Conservation (phyloP, 1,139 yeast species). For the Sugiyamaella xylanicola region DNA sequence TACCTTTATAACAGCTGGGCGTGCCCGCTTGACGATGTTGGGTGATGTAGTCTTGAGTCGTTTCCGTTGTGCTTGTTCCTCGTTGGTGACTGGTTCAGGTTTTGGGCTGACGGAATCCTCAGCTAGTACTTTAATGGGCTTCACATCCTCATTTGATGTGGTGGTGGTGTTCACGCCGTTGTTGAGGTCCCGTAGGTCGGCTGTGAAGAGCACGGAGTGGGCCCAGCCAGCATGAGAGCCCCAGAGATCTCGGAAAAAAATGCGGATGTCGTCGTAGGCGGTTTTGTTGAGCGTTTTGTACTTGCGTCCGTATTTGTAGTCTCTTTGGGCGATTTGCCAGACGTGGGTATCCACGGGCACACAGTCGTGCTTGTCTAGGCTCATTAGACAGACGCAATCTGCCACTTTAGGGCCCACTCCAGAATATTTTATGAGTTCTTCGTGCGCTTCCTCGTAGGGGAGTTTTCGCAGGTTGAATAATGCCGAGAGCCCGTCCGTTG, state of each 20-base stretch:
- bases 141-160: not conserved
- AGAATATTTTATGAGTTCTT: slow-evolving; percentile 62
- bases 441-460: slow-evolving; percentile 62
- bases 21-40: not conserved
- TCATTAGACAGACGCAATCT: slow-evolving; percentile 92
- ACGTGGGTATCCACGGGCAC: slow-evolving; percentile 98
- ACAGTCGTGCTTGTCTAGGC: slow-evolving; percentile 80
- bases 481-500: slow-evolving; percentile 33
- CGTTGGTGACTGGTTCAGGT: not conserved
- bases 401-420: slow-evolving; percentile 99
- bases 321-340: slow-evolving; percentile 85
- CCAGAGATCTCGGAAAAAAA: slow-evolving; percentile 69
- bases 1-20: slow-evolving; percentile 2
- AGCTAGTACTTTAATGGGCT: not conserved
- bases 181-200: slow-evolving; percentile 67
- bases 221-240: slow-evolving; percentile 98
- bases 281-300: slow-evolving; percentile 54
- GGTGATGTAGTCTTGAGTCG: not conserved
- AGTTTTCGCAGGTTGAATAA: slow-evolving; percentile 46
- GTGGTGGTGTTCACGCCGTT: slow-evolving; percentile 47
- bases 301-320: slow-evolving; percentile 59
- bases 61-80: not conserved
- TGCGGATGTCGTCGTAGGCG: slow-evolving; percentile 63
- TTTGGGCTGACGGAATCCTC: not conserved
- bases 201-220: slow-evolving; percentile 85